A percentile compares a stretch with the other conserved stretches of the same genome.
These are phyloP conservation scores for Fraxinus xanthoxyloides DNA, from an alignment of 305 asterid species.

Conservation along the genomic window DNA sequence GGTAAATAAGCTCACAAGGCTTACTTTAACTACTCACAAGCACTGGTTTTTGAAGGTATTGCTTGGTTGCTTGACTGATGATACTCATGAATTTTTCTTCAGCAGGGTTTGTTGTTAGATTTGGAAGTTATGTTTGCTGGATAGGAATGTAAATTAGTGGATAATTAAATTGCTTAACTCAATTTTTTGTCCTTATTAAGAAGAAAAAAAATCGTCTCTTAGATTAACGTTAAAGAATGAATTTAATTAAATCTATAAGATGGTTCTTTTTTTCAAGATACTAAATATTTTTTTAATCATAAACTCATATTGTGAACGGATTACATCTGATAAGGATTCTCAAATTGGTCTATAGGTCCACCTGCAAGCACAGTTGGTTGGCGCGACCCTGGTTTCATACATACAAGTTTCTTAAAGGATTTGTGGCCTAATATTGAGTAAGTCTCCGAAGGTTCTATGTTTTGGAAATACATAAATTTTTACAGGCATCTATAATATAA, in stretches of 20 bases:
- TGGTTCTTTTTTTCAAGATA: neutral
- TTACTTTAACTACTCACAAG: no score
- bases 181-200: no score
- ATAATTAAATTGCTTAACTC: neutral
- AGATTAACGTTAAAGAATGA: neutral
- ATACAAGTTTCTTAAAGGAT: conserved; percentile 51
- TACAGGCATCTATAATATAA: neutral
- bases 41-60: no score
- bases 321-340: neutral
- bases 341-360: conserved; percentile 30
- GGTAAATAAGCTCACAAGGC: no score
- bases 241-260: neutral
- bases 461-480: neutral
- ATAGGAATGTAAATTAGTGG: neutral
- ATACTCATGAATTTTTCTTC: no score
- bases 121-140: neutral
- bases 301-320: neutral
- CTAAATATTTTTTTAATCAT: neutral
- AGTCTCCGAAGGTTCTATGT: neutral
- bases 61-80: no score
- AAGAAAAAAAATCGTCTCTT: neutral
- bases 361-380: conserved; percentile 57
- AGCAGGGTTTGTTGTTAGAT: neutral
- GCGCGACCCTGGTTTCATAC: conserved; percentile 59
- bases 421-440: conserved; percentile 48